Conservation (phyloP, 306 rosid species). For the Fagus crenata region DNA sequence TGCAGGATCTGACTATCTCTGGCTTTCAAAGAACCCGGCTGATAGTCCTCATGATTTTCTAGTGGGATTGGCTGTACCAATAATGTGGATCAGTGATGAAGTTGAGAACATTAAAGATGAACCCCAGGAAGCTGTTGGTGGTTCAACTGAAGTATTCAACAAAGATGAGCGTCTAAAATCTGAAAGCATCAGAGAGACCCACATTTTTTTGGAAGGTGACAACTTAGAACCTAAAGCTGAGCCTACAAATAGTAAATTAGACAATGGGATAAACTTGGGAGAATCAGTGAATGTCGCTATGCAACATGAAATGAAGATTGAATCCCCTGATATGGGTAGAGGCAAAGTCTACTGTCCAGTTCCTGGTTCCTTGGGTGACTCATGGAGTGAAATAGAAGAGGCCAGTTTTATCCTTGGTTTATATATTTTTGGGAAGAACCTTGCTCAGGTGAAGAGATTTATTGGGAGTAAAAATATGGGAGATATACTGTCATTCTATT, state of each 20-base stretch:
- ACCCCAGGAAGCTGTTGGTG: conserved; percentile 23
- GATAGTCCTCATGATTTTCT: conserved; percentile 40
- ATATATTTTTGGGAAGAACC: conserved; percentile 83
- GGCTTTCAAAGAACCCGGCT: conserved; percentile 28
- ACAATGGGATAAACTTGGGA: conserved; percentile 26
- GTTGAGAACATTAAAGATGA: conserved; percentile 27
- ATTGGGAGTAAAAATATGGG: conserved; percentile 66
- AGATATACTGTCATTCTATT: conserved; percentile 73
- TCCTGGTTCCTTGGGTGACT: conserved; percentile 56
- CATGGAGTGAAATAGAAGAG: conserved; percentile 70
- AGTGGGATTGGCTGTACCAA: conserved; percentile 58
- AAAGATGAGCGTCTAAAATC: conserved; percentile 34
- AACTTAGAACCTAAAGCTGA: conserved; percentile 35
- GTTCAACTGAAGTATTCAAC: conserved; percentile 28
- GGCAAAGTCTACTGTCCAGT: conserved; percentile 45
- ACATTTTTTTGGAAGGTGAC: conserved; percentile 23
- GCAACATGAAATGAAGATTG: conserved; percentile 34
- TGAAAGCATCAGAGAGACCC: conserved; percentile 27
- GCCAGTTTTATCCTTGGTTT: conserved; percentile 73
- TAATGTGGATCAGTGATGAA: conserved; percentile 53
- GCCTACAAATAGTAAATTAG: conserved; percentile 25
- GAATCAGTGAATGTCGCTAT: conserved; percentile 34
- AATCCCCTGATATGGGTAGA: conserved; percentile 29
- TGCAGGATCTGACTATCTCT: conserved; percentile 42
- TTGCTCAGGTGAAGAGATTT: conserved; percentile 66